Evolutionary conservation across 116 monocot species (phyloP), one percentile per base, ranked within the genome.

Genomic region (Phalaenopsis hybrid): DNA sequence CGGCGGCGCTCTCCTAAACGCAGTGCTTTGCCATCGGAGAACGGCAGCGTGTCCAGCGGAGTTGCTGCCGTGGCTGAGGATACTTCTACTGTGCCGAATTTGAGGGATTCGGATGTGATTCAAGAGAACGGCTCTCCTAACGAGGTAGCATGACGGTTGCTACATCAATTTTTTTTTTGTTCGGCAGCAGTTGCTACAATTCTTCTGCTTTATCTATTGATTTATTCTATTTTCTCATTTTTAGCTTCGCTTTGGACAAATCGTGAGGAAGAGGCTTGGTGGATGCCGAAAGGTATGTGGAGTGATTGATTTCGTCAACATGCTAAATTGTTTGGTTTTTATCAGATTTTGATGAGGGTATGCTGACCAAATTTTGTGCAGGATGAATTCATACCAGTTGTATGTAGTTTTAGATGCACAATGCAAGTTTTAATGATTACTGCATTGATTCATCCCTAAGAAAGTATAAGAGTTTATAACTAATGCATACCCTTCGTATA

Each of bases 251-350:
- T 84, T 89, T 43, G 85, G 84, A 28, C 92, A 95, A 79, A 82
- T 91, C 50, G 90, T 95, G 79, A 91, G 80, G 87, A 95, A 85
- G 84, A 93, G 84, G 85, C 86, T 99, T 5, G 85, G 85, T 49
- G 93, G 93, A 15, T 87, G 88, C 13, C 72, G 98, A 55, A 98
- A 90, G 95, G 98, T 98, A 87, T 10, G 85, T 34, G 3, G 8
- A 72, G 41, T 37, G 15, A 37, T 72, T 72, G 16, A 41, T 72
- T 72, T 72, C 16, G 2, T 70, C 12, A 33, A 34, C 33, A 33
- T 37, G 16, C 13, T 72, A 72, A 72, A 72, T 34, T 16, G 28
- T 48, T 37, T 37, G 37, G 37, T 37, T 3, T 37, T 37, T 1
- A 2, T 37, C 3, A 37, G 37, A 37, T 37, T 37, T 37, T 37